These are phyloP conservation scores for Plasmodium malariae DNA, from an alignment of 169 alveolate species.

Conservation along the genomic window DNA sequence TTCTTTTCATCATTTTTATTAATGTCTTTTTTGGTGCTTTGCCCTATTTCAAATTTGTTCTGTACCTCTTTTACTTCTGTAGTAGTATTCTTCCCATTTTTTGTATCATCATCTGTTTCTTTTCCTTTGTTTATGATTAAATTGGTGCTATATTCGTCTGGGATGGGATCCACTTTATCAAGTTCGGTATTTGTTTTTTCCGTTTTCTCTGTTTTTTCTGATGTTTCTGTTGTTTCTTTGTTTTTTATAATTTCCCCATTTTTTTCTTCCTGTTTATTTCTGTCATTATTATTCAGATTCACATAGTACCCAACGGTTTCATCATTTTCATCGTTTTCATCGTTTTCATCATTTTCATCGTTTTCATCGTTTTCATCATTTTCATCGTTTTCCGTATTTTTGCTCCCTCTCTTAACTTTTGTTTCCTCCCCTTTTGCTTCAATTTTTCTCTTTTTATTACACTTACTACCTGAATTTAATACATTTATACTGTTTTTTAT, in stretches of 20 bases:
- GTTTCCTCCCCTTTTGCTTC: conserved; percentile 12
- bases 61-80: not conserved
- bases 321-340: not conserved
- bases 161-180: not conserved
- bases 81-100: not conserved
- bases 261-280: too few species aligned
- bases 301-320: not conserved
- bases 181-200: not conserved
- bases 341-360: not conserved
- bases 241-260: too few species aligned
- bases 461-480: not conserved
- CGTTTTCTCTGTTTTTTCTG: not conserved
- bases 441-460: conserved; percentile 39
- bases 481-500: not conserved
- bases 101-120: not conserved
- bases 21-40: not conserved
- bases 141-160: not conserved
- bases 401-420: not conserved
- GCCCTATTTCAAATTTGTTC: not conserved
- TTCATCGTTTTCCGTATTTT: not conserved
- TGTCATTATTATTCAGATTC: too few species aligned
- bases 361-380: not conserved
- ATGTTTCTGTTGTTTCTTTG: not conserved
- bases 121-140: not conserved
- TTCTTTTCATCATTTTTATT: not conserved